A percentile compares a stretch with the other conserved stretches of the same genome.
Evolutionary conservation across 1,284 basidiomycete species (phyloP).

Genomic region (Tetrapyrgos nigripes): DNA sequence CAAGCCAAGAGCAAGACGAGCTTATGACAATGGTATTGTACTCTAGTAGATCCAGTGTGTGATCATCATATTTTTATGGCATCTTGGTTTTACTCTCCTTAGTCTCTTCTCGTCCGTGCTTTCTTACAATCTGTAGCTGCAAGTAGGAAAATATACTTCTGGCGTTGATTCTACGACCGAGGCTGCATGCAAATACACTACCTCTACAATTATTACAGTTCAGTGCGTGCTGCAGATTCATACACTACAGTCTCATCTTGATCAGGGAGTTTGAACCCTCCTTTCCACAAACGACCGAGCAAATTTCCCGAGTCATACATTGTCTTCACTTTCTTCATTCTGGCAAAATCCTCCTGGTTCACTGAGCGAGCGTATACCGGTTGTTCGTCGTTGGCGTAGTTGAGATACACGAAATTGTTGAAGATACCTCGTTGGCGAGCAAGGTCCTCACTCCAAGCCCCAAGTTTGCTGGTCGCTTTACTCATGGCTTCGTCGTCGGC

Average conservation of each 20-base stretch:
- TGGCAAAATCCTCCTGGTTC: neutral
- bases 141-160: too few species aligned
- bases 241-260: neutral
- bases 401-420: constrained; percentile 12
- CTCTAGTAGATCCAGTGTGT: too few species aligned
- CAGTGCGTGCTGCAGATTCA: neutral
- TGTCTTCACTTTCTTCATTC: constrained; percentile 2
- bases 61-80: too few species aligned
- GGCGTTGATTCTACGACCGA: too few species aligned
- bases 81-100: too few species aligned
- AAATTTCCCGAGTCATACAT: constrained; percentile 10
- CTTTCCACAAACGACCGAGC: constrained; percentile 10
- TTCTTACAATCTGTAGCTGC: too few species aligned
- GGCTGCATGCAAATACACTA: too few species aligned
- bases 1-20: too few species aligned
- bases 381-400: constrained; percentile 13
- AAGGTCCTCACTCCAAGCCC: constrained; percentile 1
- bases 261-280: constrained; percentile 15
- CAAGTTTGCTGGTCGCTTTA: neutral
- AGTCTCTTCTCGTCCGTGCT: too few species aligned
- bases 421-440: constrained; percentile 3
- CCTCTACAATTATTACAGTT: neutral
- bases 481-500: neutral
- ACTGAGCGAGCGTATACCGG: neutral
- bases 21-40: too few species aligned